These are phyloP conservation scores for Rosa hybrid DNA, from an alignment of 331 rosid genomes.

Conservation along the genomic window DNA sequence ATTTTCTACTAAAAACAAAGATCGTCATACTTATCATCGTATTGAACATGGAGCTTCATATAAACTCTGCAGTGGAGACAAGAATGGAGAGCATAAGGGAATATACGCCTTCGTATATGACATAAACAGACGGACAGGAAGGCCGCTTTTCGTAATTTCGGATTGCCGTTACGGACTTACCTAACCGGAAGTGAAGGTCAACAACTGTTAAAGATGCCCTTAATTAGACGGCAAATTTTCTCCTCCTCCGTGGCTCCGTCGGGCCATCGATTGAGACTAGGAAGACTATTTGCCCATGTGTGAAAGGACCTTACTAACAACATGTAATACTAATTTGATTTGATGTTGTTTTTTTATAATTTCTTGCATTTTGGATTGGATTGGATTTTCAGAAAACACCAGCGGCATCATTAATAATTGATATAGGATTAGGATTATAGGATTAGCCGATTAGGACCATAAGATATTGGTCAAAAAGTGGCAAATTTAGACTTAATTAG, in stretches of 20 bases:
- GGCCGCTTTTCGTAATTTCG: not conserved
- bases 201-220: not conserved
- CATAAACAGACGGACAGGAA: not conserved
- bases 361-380: too few species aligned
- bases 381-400: too few species aligned
- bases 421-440: too few species aligned
- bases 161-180: not conserved
- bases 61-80: not conserved
- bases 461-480: too few species aligned
- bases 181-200: not conserved
- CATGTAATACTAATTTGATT: too few species aligned
- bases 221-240: not conserved
- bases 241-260: not conserved
- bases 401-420: too few species aligned
- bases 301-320: too few species aligned
- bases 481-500: too few species aligned
- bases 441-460: too few species aligned
- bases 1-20: not conserved
- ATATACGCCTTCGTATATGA: not conserved
- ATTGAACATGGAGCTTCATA: not conserved
- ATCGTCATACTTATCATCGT: not conserved
- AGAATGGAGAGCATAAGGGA: not conserved
- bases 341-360: too few species aligned
- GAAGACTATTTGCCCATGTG: not conserved
- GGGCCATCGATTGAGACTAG: constrained; percentile 15